phyloP scores from a whole-genome alignment of 2,329 filamentous ascomycete species.

The Tolypocladium inflatum region DNA sequence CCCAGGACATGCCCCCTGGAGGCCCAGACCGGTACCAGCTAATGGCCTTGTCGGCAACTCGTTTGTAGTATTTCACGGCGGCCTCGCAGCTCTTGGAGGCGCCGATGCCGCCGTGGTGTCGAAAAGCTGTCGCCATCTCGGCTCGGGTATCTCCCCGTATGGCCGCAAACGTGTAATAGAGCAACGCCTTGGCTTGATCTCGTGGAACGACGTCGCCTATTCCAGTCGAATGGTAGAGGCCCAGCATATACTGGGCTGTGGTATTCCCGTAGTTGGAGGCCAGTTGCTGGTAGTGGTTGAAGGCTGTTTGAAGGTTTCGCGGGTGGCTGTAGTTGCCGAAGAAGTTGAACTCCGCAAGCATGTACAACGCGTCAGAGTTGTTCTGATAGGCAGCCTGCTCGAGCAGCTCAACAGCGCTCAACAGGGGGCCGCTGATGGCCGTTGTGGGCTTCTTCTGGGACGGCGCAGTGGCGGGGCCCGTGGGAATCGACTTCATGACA shows the following conservation, averaged over 20 bases:
- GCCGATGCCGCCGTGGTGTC: constrained; percentile 77
- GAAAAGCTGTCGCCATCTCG: constrained; percentile 88
- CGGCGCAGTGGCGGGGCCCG: constrained; percentile 36
- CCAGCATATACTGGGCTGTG: constrained; percentile 92
- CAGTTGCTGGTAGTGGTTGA: constrained; percentile 70
- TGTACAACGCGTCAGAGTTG: constrained; percentile 76
- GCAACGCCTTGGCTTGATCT: constrained; percentile 82
- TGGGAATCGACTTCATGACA: constrained; percentile 39
- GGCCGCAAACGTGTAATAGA: constrained; percentile 93
- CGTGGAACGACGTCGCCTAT: constrained; percentile 70
- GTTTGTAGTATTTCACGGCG: constrained; percentile 82
- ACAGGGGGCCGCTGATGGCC: constrained; percentile 30
- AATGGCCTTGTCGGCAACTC: constrained; percentile 88
- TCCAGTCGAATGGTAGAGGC: constrained; percentile 91
- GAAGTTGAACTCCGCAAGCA: constrained; percentile 92
- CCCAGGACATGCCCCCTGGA: constrained; percentile 73
- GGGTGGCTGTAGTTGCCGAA: constrained; percentile 90
- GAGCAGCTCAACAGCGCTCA: constrained; percentile 42
- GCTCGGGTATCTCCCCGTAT: constrained; percentile 72
- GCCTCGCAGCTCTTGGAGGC: constrained; percentile 78
- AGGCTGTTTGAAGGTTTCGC: constrained; percentile 69
- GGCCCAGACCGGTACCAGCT: constrained; percentile 81
- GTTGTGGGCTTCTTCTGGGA: constrained; percentile 24
- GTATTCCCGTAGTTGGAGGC: constrained; percentile 72
- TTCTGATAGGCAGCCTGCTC: constrained; percentile 43